Evolutionary conservation across 345 rosid species (phyloP).

Genomic region (Camelina laxa): DNA sequence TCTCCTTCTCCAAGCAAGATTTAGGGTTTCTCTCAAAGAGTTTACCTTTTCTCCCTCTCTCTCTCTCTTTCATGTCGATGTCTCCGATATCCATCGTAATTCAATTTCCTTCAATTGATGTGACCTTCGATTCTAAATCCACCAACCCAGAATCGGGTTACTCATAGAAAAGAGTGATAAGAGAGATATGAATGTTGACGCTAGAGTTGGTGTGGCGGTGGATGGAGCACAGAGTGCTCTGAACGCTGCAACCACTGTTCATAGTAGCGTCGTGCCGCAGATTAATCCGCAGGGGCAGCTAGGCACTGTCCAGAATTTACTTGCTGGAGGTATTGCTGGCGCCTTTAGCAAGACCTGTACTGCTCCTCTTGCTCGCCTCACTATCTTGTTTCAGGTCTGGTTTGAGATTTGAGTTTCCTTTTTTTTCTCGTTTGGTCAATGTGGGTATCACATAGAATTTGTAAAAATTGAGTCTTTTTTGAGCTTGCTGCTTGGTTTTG

Average conservation of each 20-base stretch:
- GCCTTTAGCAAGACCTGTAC: constrained; percentile 98
- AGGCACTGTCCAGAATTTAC: constrained; percentile 60
- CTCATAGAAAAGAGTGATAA: constrained; percentile 6
- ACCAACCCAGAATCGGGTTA: constrained; percentile 25
- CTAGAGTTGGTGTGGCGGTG: constrained; percentile 77
- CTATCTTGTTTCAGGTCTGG: constrained; percentile 88
- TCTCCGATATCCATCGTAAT: constrained; percentile 34
- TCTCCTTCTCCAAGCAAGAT: constrained; percentile 36
- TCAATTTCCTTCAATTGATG: constrained; percentile 32
- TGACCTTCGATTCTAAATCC: constrained; percentile 22
- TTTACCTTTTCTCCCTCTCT: constrained; percentile 21
- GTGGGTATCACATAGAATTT: neutral
- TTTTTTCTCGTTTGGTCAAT: neutral
- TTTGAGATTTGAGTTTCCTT: neutral
- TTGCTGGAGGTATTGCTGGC: constrained; percentile 95
- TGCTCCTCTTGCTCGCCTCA: constrained; percentile 96
- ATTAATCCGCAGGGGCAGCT: constrained; percentile 51
- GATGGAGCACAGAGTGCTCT: constrained; percentile 76
- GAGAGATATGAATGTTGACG: constrained; percentile 59
- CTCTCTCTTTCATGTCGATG: constrained; percentile 40
- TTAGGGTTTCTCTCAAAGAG: constrained; percentile 35
- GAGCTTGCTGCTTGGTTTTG: constrained; percentile 9
- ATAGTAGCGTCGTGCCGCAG: constrained; percentile 52
- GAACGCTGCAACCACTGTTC: constrained; percentile 63
- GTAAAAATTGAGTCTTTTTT: neutral